Evolutionary conservation across 169 alveolate species (phyloP).

Genomic region (Cryptosporidium viatorum): DNA sequence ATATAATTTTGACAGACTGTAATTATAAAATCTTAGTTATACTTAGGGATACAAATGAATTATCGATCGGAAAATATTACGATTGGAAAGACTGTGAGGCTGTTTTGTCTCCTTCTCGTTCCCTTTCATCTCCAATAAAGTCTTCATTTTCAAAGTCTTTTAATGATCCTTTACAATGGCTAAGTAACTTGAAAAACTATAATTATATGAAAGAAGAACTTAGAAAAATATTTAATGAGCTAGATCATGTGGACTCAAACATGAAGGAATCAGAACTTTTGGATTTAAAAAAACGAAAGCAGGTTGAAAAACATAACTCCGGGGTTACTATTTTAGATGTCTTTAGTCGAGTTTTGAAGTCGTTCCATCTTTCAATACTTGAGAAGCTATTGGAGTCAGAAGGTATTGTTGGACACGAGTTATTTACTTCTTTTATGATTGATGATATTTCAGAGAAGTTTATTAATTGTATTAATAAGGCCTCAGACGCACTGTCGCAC

Average conservation of each 20-base stretch:
- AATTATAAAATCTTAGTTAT: constrained; percentile 87
- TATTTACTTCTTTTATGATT: constrained; percentile 25
- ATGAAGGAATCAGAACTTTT: not conserved
- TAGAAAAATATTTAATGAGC: constrained; percentile 23
- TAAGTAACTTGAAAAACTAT: not conserved
- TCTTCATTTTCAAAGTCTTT: not conserved
- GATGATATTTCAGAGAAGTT: constrained; percentile 21
- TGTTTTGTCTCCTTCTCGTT: constrained; percentile 2
- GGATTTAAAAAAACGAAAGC: constrained; percentile 11
- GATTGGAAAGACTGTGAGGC: constrained; percentile 27
- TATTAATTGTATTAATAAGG: constrained; percentile 14
- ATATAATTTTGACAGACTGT: constrained; percentile 91
- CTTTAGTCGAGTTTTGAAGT: constrained; percentile 15
- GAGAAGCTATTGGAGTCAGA: constrained; percentile 37
- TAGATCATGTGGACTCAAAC: not conserved
- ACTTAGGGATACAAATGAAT: constrained; percentile 77
- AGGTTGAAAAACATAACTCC: constrained; percentile 2
- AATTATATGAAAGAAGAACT: constrained; percentile 45
- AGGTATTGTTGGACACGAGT: constrained; percentile 2
- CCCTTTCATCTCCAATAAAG: not conserved
- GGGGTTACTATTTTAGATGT: constrained; percentile 40
- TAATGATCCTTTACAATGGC: not conserved
- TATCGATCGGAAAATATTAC: constrained; percentile 44
- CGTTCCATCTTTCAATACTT: constrained; percentile 28
- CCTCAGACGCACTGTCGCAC: constrained; percentile 2